Evolutionary conservation across 495 filamentous ascomycete species (phyloP).

Genomic region (Neurospora hispaniola): DNA sequence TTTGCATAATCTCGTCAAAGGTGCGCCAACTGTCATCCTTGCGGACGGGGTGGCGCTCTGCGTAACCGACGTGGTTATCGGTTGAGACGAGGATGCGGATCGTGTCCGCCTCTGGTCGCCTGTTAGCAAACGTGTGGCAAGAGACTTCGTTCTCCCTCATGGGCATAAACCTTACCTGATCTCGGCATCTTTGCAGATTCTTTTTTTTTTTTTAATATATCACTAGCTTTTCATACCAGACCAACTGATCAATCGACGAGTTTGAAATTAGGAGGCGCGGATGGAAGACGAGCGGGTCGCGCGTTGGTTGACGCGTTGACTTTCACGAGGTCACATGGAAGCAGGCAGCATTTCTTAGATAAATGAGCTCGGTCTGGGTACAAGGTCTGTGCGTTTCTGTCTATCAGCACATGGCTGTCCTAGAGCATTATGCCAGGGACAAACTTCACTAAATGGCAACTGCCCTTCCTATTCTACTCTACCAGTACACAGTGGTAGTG

Average conservation of each 20-base stretch:
- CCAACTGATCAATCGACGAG: too few species aligned
- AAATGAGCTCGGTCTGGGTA: neutral
- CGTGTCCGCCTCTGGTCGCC: conserved; percentile 58
- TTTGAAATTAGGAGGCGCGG: neutral
- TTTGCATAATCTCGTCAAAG: conserved; percentile 90
- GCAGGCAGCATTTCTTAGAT: neutral
- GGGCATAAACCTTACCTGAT: conserved; percentile 8
- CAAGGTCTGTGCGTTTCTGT: neutral
- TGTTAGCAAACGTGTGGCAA: neutral
- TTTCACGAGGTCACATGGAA: neutral
- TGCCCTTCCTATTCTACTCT: neutral
- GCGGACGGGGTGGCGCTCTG: conserved; percentile 84
- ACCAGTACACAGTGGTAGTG: too few species aligned
- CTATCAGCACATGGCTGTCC: neutral
- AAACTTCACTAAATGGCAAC: neutral
- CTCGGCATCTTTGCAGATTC: conserved; percentile 9
- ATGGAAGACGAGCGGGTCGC: neutral
- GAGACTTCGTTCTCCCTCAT: neutral
- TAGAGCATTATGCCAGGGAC: neutral
- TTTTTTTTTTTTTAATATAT: neutral
- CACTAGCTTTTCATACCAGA: neutral
- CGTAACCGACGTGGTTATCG: conserved; percentile 95
- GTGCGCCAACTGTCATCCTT: conserved; percentile 95
- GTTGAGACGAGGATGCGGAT: conserved; percentile 92
- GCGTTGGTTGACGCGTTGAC: neutral